Evolutionary conservation across 805 yeast species (phyloP).

Genomic region (Saturnispora mendoncae): DNA sequence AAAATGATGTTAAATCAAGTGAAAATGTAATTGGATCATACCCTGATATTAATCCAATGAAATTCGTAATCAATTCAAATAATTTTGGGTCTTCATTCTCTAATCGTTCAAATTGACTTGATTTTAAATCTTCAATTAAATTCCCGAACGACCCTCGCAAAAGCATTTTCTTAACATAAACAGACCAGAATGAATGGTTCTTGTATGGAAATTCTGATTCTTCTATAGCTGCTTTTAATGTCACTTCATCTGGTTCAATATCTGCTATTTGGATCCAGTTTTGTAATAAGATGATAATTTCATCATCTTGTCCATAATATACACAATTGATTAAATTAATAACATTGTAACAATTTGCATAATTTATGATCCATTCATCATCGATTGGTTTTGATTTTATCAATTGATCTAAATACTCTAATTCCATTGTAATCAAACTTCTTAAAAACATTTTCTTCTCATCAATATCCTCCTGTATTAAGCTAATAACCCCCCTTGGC

Average conservation of each 20-base stretch:
- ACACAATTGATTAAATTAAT: slow-evolving; percentile 51
- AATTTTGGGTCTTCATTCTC: slow-evolving; percentile 24
- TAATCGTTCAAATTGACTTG: slow-evolving; percentile 36
- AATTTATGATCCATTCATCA: slow-evolving; percentile 22
- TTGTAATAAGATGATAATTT: slow-evolving; percentile 36
- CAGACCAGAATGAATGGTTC: slow-evolving; percentile 55
- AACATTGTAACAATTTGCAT: slow-evolving; percentile 39
- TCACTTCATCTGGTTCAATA: slow-evolving; percentile 50
- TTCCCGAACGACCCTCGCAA: slow-evolving; percentile 54
- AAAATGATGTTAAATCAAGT: slow-evolving; percentile 33
- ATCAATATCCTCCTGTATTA: slow-evolving; percentile 29
- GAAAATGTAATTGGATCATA: slow-evolving; percentile 31
- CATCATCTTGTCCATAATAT: slow-evolving; percentile 35
- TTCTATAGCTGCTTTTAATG: slow-evolving; percentile 37
- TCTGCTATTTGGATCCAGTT: slow-evolving; percentile 67
- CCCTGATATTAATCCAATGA: slow-evolving; percentile 31
- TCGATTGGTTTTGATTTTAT: slow-evolving; percentile 23
- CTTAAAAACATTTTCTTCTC: slow-evolving; percentile 32
- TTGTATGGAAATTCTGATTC: slow-evolving; percentile 35
- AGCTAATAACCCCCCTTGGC: slow-evolving; percentile 25
- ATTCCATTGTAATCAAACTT: slow-evolving; percentile 17
- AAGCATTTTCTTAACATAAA: slow-evolving; percentile 45
- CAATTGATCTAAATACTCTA: slow-evolving; percentile 27
- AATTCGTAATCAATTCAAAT: slow-evolving; percentile 33
- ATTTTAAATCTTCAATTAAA: slow-evolving; percentile 40